Conservation (phyloP, 352 stramenopile genomes). For the Globisporangium carolinianum region DNA sequence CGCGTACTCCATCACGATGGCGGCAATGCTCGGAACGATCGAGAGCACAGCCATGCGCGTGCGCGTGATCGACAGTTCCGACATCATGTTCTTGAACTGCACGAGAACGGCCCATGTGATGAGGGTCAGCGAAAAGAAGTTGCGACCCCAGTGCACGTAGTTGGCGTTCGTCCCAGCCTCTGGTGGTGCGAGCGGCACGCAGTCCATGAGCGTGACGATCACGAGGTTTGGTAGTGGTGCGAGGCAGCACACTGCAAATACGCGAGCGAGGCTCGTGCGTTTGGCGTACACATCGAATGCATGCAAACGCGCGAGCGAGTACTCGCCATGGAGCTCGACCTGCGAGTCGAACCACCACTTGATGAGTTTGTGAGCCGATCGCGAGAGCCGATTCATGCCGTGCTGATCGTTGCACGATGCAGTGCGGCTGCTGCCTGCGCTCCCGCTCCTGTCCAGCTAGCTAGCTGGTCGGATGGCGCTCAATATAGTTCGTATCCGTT, state of each 20-base stretch:
- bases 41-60: conserved; percentile 8
- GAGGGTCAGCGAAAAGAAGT: conserved; percentile 14
- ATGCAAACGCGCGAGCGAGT: conserved; percentile 10
- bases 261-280: neutral
- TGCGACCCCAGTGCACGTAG: conserved; percentile 7
- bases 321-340: conserved; percentile 17
- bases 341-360: conserved; percentile 6
- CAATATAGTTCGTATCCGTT: neutral
- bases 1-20: conserved; percentile 14
- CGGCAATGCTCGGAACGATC: conserved; percentile 13
- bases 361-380: neutral
- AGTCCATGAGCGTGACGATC: conserved; percentile 6
- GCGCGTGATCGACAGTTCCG: conserved; percentile 2
- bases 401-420: neutral
- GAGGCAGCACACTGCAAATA: conserved; percentile 5
- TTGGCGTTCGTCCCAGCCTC: conserved; percentile 2
- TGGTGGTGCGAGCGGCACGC: conserved; percentile 2
- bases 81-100: conserved; percentile 16
- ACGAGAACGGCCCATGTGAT: conserved; percentile 23
- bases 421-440: neutral
- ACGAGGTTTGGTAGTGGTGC: conserved; percentile 8
- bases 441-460: too few relatives aligned
- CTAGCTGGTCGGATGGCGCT: too few relatives aligned
- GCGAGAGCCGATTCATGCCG: neutral
- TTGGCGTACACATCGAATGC: neutral